These are phyloP conservation scores for Dactylorhiza incarnata DNA, from an alignment of 106 monocot species.

Conservation along the genomic window DNA sequence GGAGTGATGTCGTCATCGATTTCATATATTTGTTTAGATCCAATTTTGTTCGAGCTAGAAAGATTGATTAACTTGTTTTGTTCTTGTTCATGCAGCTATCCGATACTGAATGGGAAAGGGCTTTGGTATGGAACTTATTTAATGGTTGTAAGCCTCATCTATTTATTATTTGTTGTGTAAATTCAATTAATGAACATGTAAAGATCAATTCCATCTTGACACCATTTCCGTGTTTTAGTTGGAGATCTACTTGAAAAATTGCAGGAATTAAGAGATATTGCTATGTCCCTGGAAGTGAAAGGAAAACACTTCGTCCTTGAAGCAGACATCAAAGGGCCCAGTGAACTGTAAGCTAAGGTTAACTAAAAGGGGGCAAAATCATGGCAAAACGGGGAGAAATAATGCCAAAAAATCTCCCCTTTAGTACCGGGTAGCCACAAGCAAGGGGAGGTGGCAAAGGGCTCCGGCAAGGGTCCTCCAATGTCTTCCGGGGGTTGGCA, in stretches of 20 bases:
- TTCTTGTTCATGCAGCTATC: conserved; percentile 47
- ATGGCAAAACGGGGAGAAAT: conserved; percentile 92
- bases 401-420: too few relatives aligned
- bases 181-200: not conserved
- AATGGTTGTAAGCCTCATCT: not conserved
- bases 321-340: conserved; percentile 95
- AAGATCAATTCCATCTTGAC: not conserved
- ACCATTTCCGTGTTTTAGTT: not conserved
- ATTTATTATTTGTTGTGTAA: not conserved
- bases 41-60: not conserved
- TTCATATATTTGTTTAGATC: not conserved
- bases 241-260: conserved; percentile 11
- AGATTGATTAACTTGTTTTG: not conserved
- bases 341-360: too few relatives aligned
- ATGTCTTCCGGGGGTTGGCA: too few relatives aligned
- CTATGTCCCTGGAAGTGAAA: conserved; percentile 47
- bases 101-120: conserved; percentile 77
- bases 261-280: conserved; percentile 89
- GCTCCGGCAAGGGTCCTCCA: too few relatives aligned
- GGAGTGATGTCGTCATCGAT: not conserved
- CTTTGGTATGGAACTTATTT: conserved; percentile 47
- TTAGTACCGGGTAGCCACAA: too few relatives aligned
- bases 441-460: too few relatives aligned
- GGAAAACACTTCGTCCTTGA: conserved; percentile 86
- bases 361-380: conserved; percentile 80